A percentile compares a stretch with the other conserved stretches of the same genome.
phyloP scores from a whole-genome alignment of 176 grass and related monocot genomes.

The Puya raimondii region DNA sequence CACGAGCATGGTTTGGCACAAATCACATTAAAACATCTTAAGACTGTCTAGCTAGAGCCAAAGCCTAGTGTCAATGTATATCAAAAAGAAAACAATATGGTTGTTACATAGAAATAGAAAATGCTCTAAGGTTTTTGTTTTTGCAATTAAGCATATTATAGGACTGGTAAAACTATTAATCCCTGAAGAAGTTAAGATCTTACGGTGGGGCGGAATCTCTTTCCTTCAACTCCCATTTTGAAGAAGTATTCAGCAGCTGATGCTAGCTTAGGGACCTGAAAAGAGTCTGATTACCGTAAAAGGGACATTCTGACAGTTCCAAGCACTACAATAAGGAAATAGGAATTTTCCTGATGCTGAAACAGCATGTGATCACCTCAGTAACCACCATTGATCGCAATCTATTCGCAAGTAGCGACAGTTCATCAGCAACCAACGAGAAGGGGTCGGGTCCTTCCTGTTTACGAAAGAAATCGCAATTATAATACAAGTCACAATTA shows the following conservation, averaged over 20 bases:
- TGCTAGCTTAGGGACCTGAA: slow-evolving; percentile 86
- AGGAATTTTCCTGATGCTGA: neutral
- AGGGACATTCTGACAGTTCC: neutral
- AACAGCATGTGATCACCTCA: slow-evolving; percentile 31
- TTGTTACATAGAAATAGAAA: neutral
- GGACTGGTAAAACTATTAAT: neutral
- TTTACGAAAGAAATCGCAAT: neutral
- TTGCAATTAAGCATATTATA: too few species aligned
- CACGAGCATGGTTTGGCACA: too few species aligned
- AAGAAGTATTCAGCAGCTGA: slow-evolving; percentile 97
- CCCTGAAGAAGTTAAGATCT: slow-evolving; percentile 1
- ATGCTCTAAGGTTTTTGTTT: too few species aligned
- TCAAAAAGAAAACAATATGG: neutral
- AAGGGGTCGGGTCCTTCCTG: slow-evolving; percentile 72
- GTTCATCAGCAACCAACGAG: slow-evolving; percentile 76
- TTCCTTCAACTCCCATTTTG: slow-evolving; percentile 76
- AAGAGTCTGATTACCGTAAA: neutral
- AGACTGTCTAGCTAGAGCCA: neutral
- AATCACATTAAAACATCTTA: too few species aligned
- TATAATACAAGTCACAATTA: neutral
- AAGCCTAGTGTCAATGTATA: neutral
- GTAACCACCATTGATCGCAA: slow-evolving; percentile 78
- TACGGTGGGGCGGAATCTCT: slow-evolving; percentile 96
- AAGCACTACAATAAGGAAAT: neutral
- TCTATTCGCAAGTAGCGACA: slow-evolving; percentile 71